Base-by-base conservation (phyloP, 2,329 filamentous ascomycete genomes). In the Blastomyces parvus region DNA sequence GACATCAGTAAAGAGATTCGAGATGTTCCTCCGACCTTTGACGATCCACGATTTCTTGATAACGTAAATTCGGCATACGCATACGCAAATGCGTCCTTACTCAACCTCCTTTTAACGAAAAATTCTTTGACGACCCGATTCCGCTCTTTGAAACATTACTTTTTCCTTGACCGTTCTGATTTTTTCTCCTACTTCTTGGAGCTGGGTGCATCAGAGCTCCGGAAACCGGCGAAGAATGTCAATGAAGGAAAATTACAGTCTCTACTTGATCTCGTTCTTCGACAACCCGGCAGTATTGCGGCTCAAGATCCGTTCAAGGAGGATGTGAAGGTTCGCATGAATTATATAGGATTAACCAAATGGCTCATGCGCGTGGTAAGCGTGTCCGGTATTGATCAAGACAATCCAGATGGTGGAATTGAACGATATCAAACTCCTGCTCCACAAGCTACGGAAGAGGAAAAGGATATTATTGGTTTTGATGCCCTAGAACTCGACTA, bases 151-250 rank as follows among this genome's bases (percentile, higher is more conserved):
- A 99, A 99, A 74, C 94, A 99, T 76, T 99, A 99, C 79, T 99
- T 97, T 80, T 99, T 99, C 81, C 86, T 99, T 66, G 93, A 97
- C 70, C 89, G 92, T 9, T 97, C 94, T 42, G 94, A 99, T 74
- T 99, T 96, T 79, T 97, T 99, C 76, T 91, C 91, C 2, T 96
- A 97, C 76, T 99, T 99, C 74, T 86, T 99, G 64, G 94, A 99
- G 73, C 86, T 99, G 25, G 87, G 91, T 62, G 83, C 89, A 38
- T 92, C 91, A 0, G 94, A 99, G 76, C 82, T 99, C 64, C 89
- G 90, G 70, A 97, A 97, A 73, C 88, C 89, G 40, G 90, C 92
- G 64, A 91, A 91, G 73, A 84, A 84, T 62, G 91, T 97, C 75
- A 99, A 97, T 72, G 89, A 90, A 62, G 87, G 87, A 74, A 99